phyloP scores from a whole-genome alignment of 495 filamentous ascomycete genomes.

The Massariosphaeria phaeospora region DNA sequence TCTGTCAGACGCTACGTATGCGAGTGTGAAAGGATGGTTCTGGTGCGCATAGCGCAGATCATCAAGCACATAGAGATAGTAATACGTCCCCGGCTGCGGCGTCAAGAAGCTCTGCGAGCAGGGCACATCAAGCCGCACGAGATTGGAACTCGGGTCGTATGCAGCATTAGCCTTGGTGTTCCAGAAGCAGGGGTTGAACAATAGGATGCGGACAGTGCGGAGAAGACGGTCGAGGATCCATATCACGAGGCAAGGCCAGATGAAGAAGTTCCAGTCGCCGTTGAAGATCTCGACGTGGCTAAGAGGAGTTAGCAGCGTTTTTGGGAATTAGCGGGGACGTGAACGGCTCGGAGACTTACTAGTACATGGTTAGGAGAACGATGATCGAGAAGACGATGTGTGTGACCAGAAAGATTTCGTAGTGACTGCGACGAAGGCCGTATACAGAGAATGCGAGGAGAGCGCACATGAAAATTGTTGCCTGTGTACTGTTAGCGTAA shows the following conservation, averaged over 20 bases:
- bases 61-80: conserved; percentile 53
- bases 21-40: conserved; percentile 58
- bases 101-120: conserved; percentile 37
- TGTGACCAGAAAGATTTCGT: conserved; percentile 52
- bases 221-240: conserved; percentile 51
- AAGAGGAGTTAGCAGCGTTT: background rate
- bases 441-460: conserved; percentile 47
- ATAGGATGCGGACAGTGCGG: conserved; percentile 46
- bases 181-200: conserved; percentile 45
- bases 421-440: conserved; percentile 46
- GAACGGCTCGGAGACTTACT: conserved; percentile 41
- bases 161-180: conserved; percentile 38
- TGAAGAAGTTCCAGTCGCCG: conserved; percentile 48
- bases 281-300: conserved; percentile 51
- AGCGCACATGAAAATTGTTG: conserved; percentile 47
- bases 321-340: background rate
- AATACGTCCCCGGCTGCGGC: conserved; percentile 51
- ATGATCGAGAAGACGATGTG: conserved; percentile 52
- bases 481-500: conserved; percentile 36
- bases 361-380: conserved; percentile 50
- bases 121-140: conserved; percentile 48
- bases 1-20: conserved; percentile 21
- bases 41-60: conserved; percentile 49
- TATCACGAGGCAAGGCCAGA: conserved; percentile 50
- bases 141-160: conserved; percentile 48